Conservation (phyloP, 139 green algal genomes). For the Zygnema circumcarinatum region DNA sequence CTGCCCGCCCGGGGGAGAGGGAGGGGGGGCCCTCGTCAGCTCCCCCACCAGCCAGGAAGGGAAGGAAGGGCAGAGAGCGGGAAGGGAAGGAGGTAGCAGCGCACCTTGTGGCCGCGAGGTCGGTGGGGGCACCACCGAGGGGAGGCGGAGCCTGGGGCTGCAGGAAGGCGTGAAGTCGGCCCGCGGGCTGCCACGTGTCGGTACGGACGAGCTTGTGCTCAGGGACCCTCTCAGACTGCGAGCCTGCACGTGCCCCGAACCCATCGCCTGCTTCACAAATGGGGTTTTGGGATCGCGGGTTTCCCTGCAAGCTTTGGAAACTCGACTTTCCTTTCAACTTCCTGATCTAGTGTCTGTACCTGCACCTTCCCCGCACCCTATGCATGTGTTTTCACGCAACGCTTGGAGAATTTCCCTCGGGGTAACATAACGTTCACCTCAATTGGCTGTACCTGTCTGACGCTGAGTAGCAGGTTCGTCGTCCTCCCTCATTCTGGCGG, state of each 20-base stretch:
- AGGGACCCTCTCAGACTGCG: conserved; percentile 12
- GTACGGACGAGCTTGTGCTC: conserved; percentile 77
- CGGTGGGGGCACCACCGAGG: neutral
- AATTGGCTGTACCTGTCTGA: neutral
- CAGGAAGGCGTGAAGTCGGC: conserved; percentile 72
- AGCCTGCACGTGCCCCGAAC: too few relatives aligned
- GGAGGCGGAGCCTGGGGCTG: neutral
- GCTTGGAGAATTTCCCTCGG: too few relatives aligned
- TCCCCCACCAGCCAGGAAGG: too few relatives aligned
- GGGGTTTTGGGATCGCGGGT: too few relatives aligned
- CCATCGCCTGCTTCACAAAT: too few relatives aligned
- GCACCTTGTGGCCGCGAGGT: neutral
- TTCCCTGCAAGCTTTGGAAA: too few relatives aligned
- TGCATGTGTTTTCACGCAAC: too few relatives aligned
- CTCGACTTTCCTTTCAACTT: too few relatives aligned
- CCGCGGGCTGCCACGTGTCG: conserved; percentile 46
- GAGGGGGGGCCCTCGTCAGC: too few relatives aligned
- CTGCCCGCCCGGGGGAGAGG: conserved; percentile 25
- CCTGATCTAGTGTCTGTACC: too few relatives aligned
- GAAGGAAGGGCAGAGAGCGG: conserved; percentile 6
- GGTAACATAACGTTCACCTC: too few relatives aligned
- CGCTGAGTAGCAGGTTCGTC: neutral
- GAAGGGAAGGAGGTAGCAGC: neutral
- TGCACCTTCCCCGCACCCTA: too few relatives aligned
- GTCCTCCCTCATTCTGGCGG: neutral